phyloP scores from a whole-genome alignment of 2,329 filamentous ascomycete genomes.

The Penicillium glabrum region DNA sequence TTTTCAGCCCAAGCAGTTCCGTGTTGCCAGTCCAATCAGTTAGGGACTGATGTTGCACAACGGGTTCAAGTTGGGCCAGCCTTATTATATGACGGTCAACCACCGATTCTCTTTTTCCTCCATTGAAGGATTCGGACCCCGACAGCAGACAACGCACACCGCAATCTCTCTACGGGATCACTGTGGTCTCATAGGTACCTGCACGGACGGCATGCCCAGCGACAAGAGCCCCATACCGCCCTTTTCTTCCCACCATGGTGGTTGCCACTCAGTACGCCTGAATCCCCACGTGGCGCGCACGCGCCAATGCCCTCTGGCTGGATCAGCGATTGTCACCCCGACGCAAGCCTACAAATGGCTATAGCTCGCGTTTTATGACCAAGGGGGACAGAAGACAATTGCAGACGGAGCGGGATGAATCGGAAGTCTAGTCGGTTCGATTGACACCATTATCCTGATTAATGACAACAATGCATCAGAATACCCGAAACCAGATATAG shows the following conservation, averaged over 20 bases:
- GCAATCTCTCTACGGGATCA: slow-evolving; percentile 1
- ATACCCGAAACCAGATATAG: neutral
- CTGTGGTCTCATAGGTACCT: slow-evolving; percentile 4
- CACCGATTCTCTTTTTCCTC: neutral
- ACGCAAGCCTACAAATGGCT: neutral
- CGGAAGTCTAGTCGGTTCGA: neutral
- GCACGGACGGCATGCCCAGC: slow-evolving; percentile 8
- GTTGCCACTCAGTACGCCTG: slow-evolving; percentile 11
- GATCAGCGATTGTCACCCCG: neutral
- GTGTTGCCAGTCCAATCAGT: neutral
- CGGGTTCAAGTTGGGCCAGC: neutral
- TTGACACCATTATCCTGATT: neutral
- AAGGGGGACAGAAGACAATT: neutral
- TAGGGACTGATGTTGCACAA: neutral
- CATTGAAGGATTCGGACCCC: neutral
- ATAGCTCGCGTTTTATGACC: slow-evolving; percentile 5
- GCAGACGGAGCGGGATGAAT: slow-evolving; percentile 1
- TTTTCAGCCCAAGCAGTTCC: neutral
- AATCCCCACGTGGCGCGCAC: slow-evolving; percentile 18
- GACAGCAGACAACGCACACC: slow-evolving; percentile 11
- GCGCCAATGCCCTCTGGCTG: neutral
- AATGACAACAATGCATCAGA: neutral
- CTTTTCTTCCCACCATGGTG: neutral
- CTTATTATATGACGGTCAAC: neutral
- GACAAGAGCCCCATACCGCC: slow-evolving; percentile 12